Percentiles rank a stretch among this genome's conserved stretches.
Evolutionary conservation across 768 basidiomycete genomes (phyloP).

Genomic region (Myochromella boudieri): DNA sequence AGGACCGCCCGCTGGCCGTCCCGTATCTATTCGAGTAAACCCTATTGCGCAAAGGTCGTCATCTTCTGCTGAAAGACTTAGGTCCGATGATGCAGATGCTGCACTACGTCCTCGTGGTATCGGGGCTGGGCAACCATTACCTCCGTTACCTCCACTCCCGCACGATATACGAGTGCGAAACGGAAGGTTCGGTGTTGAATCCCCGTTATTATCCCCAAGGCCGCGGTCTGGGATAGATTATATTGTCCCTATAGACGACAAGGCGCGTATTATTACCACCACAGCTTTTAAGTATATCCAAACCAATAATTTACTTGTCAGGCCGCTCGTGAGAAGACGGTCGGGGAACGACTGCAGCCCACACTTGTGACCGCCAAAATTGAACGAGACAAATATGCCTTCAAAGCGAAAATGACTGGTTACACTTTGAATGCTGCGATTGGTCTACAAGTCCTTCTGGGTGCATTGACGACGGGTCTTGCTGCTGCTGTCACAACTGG

Average conservation of each 20-base stretch:
- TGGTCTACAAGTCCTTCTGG: slow-evolving; percentile 60
- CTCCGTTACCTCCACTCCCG: slow-evolving; percentile 19
- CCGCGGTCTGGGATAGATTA: slow-evolving; percentile 36
- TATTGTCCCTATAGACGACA: slow-evolving; percentile 36
- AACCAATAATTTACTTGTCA: slow-evolving; percentile 4
- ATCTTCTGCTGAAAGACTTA: background rate
- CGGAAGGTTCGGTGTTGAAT: slow-evolving; percentile 8
- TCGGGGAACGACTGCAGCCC: slow-evolving; percentile 53
- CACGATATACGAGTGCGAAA: slow-evolving; percentile 11
- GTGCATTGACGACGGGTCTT: slow-evolving; percentile 66
- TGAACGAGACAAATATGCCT: slow-evolving; percentile 45
- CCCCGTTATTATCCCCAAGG: slow-evolving; percentile 7
- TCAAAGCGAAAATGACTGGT: slow-evolving; percentile 43
- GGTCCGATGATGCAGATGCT: slow-evolving; percentile 5
- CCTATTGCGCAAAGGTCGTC: slow-evolving; percentile 6
- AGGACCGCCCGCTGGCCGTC: too few species aligned
- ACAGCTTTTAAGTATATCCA: background rate
- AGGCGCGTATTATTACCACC: slow-evolving; percentile 16
- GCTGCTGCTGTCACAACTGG: slow-evolving; percentile 43
- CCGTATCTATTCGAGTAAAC: slow-evolving; percentile 7
- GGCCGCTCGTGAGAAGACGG: slow-evolving; percentile 30
- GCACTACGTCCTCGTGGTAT: background rate
- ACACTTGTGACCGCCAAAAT: slow-evolving; percentile 48
- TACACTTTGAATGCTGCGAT: slow-evolving; percentile 50
- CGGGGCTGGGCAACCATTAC: slow-evolving; percentile 6